Evolutionary conservation across 305 asterid genomes (phyloP).

Genomic region (Fraxinus nigra): DNA sequence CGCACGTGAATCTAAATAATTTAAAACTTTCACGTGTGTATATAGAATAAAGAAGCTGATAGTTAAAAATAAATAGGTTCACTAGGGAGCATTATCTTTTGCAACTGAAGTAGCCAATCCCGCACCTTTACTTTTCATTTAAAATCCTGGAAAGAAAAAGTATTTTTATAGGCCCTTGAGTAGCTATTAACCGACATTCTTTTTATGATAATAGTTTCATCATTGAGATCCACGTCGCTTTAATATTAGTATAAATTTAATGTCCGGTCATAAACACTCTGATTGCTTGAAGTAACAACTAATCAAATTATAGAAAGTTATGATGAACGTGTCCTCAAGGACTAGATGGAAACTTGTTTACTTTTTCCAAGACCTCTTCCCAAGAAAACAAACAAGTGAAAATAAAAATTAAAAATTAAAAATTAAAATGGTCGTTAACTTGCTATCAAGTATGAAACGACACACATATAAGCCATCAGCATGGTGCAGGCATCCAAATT

Average conservation of each 20-base stretch:
- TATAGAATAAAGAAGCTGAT: background rate
- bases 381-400: background rate
- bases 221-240: background rate
- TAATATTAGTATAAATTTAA: background rate
- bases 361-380: background rate
- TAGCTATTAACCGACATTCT: background rate
- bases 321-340: background rate
- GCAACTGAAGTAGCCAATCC: background rate
- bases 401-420: background rate
- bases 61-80: background rate
- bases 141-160: background rate
- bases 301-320: background rate
- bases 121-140: background rate
- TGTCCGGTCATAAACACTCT: background rate
- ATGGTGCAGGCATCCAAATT: background rate
- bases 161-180: background rate
- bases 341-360: background rate
- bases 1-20: too few species aligned
- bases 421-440: background rate
- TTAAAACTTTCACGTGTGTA: background rate
- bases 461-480: background rate
- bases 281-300: background rate
- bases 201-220: background rate
- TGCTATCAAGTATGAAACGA: background rate
- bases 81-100: background rate